phyloP scores from a whole-genome alignment of 2,329 filamentous ascomycete genomes.

The Monosporascus sp. region DNA sequence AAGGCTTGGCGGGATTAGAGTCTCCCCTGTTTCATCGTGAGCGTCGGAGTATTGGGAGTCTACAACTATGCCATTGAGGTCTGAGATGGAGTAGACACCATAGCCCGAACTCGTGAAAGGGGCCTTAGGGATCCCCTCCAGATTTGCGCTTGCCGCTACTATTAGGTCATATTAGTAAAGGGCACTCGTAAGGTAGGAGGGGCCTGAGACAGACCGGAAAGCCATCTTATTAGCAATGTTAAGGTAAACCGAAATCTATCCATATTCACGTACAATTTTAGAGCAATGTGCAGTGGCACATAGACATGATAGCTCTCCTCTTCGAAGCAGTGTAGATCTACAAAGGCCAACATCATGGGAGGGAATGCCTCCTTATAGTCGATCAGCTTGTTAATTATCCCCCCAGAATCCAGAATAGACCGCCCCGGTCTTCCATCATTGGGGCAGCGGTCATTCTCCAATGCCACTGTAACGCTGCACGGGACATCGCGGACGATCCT shows the following conservation, averaged over 20 bases:
- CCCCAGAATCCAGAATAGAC: no score
- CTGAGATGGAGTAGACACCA: constrained; percentile 21
- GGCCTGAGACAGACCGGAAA: background rate
- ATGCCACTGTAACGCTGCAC: no score
- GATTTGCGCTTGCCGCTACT: constrained; percentile 14
- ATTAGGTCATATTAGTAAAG: constrained; percentile 4
- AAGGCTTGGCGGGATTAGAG: constrained; percentile 46
- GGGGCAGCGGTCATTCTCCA: no score
- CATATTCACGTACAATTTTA: background rate
- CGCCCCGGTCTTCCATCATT: no score
- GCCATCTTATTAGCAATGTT: background rate
- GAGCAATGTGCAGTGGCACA: background rate
- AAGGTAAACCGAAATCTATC: background rate
- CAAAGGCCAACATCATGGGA: no score
- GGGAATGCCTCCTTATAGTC: no score
- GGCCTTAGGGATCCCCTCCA: constrained; percentile 28
- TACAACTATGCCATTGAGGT: constrained; percentile 35
- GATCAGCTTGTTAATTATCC: no score
- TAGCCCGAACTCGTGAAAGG: constrained; percentile 22
- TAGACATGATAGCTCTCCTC: no score
- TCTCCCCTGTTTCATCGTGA: constrained; percentile 40
- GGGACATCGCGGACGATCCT: no score
- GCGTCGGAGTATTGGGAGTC: constrained; percentile 33
- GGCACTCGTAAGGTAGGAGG: background rate
- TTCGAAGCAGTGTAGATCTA: no score